Base-by-base conservation (phyloP, 768 basidiomycete species). In the Phaeotremella fagi region DNA sequence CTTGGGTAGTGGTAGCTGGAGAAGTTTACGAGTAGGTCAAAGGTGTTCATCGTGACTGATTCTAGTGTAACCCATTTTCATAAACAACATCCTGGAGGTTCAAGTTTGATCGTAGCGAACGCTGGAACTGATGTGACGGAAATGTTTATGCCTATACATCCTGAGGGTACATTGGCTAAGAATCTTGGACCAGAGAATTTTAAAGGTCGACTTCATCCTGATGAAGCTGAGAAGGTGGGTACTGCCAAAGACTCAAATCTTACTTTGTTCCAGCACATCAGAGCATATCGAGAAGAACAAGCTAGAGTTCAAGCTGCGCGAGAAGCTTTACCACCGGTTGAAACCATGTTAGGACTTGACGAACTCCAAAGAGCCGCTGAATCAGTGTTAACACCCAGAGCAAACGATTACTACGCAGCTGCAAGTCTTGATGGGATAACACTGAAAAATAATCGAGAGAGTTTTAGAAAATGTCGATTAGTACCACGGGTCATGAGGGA, bases 401-500 rank as follows among this genome's bases (percentile, higher is more conserved):
- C 57, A n/a, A 38, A 29, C n/a, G 54, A 57, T 18, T 70, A 70
- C 37, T 70, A 70, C 38, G 36, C 36, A 12, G 52, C 58, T 3
- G 59, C 48, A 0, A 48, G 53, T 25, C 45, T 65, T 4, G 67
- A 69, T 29, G 64, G 59, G 4, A 43, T 52, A 29, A 56, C 70
- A 0, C 29, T 48, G 11, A 44, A 37, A 6, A 59, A 64, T 4
- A 73, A 73, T 52, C 48, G 52, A 20, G 37, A 38, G 3, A 36
- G 55, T 3, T 73, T 73, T 49, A 31, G 59, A 14, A 68, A 69
- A 47, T 71, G 70, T 41, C 67, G 70, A 15, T 59, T 77, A 36
- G 47, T 72, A 4, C 76, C 76, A 1, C 50, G 76, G 3, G 66
- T 74, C 5, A 59, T 77, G 57, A 53, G 65, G 11, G 64, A 75